Base-by-base conservation (phyloP, 768 basidiomycete genomes). In the Suillus cothurnatus region DNA sequence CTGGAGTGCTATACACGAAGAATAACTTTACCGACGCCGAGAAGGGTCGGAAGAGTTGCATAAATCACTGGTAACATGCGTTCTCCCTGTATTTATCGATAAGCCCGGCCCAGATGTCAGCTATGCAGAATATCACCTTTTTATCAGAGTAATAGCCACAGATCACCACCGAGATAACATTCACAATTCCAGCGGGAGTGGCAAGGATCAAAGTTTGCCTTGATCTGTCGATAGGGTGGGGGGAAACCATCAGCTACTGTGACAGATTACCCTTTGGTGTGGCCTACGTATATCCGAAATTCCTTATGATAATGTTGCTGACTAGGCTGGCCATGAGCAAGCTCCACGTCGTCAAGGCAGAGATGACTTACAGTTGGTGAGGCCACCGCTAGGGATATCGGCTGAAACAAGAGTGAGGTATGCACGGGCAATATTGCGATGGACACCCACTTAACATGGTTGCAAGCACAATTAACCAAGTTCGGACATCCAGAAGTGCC, bases 401-500 rank as follows among this genome's bases (percentile, higher is more conserved):
- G 69, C 71, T 71, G 59, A 34, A 68, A 60, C 26, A 34, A 64
- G 39, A 6, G 23, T 32, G 39, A 50, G 45, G n/a, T 12, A 23
- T 31, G 36, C 15, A 52, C 31, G 2, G 7, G 19, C 8, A 31
- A 19, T 43, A 47, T 17, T 49, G 57, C 47, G 14, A 5, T 17
- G 9, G 1, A 36, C 34, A 68, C 65, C 15, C 45, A 72, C 71
- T 73, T 11, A 68, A 61, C 67, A 71, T 67, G 14, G 72, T 73
- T 23, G 72, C 69, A 45, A 78, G 64, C 23, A 76, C 66, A 9
- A 78, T 69, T 31, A 74, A 26, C 71, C 72, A 78, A 7, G 72
- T 75, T 45, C 71, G 72, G 17, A 67, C 61, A 58, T 78, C 71
- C 23, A 53, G 32, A n/a, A 74, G 57, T 1, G 73, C 71, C 62